These are phyloP conservation scores for Coemansia sp. DNA, from an alignment of 192 early-diverging fungal species.

Conservation along the genomic window DNA sequence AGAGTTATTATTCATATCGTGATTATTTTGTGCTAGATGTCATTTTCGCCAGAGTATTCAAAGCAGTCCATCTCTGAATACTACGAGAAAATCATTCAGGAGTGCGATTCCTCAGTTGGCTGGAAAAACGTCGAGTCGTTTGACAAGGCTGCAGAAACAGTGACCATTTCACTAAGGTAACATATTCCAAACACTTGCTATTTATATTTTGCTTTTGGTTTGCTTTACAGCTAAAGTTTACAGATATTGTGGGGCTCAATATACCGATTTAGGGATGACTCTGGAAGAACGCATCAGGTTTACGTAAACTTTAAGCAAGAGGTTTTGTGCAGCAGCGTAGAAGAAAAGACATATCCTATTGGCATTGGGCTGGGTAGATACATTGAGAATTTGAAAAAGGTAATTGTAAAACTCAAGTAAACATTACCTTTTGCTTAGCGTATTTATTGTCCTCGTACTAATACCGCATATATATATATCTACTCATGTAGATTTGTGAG, in stretches of 20 bases:
- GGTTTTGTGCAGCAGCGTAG: conserved; percentile 28
- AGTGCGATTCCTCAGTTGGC: conserved; percentile 32
- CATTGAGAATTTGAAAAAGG: conserved; percentile 21
- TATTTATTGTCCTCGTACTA: too few relatives aligned
- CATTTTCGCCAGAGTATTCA: not conserved
- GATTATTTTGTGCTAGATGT: conserved; percentile 8
- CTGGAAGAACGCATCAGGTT: conserved; percentile 25
- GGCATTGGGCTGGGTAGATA: conserved; percentile 16
- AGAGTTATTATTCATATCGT: not conserved
- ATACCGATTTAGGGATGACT: conserved; percentile 15
- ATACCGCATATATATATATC: not conserved
- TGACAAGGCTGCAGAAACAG: conserved; percentile 23
- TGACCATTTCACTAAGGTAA: conserved; percentile 22
- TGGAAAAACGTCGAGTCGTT: conserved; percentile 33
- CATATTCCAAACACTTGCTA: too few relatives aligned
- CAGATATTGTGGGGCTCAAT: not conserved
- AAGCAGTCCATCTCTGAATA: conserved; percentile 15
- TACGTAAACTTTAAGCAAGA: conserved; percentile 28
- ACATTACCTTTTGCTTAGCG: too few relatives aligned
- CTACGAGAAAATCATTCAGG: conserved; percentile 28
- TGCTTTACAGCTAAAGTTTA: too few relatives aligned
- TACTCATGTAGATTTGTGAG: conserved; percentile 22
- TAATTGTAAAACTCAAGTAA: conserved; percentile 5
- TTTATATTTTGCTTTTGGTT: too few relatives aligned
- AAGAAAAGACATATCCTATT: conserved; percentile 20